Percentiles rank a stretch among this genome's conserved stretches.
Evolutionary conservation across 73 alveolate genomes (phyloP).

Genomic region (Blepharisma stoltei): DNA sequence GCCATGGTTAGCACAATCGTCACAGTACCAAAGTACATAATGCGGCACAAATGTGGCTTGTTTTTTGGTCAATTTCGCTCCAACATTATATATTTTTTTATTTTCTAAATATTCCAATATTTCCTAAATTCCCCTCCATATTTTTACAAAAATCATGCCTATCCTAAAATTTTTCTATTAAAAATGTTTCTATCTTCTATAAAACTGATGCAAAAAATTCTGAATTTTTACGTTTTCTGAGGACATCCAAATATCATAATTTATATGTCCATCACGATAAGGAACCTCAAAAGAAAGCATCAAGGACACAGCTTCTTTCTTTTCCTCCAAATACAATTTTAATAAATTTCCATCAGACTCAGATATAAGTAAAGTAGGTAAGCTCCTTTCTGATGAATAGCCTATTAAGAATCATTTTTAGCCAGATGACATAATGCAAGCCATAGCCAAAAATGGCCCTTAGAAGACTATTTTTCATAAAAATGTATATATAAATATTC

Average conservation of each 20-base stretch:
- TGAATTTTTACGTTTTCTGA: conserved; percentile 12
- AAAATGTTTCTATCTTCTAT: too few relatives aligned
- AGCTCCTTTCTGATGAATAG: too few relatives aligned
- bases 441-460: too few relatives aligned
- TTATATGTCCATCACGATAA: not conserved
- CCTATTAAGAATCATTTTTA: not conserved
- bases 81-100: too few relatives aligned
- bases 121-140: too few relatives aligned
- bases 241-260: conserved; percentile 12
- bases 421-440: too few relatives aligned
- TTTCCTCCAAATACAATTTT: conserved; percentile 17
- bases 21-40: conserved; percentile 31
- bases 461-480: too few relatives aligned
- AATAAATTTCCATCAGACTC: conserved; percentile 54
- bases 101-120: too few relatives aligned
- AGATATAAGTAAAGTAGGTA: conserved; percentile 66
- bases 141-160: too few relatives aligned
- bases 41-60: conserved; percentile 27
- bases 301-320: not conserved
- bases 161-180: too few relatives aligned
- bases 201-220: conserved; percentile 32
- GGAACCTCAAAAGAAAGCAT: conserved; percentile 10
- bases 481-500: conserved; percentile 58
- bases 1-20: conserved; percentile 18
- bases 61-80: conserved; percentile 3